Evolutionary conservation across 495 filamentous ascomycete genomes (phyloP).

Genomic region (Clavariopsis aquatica): DNA sequence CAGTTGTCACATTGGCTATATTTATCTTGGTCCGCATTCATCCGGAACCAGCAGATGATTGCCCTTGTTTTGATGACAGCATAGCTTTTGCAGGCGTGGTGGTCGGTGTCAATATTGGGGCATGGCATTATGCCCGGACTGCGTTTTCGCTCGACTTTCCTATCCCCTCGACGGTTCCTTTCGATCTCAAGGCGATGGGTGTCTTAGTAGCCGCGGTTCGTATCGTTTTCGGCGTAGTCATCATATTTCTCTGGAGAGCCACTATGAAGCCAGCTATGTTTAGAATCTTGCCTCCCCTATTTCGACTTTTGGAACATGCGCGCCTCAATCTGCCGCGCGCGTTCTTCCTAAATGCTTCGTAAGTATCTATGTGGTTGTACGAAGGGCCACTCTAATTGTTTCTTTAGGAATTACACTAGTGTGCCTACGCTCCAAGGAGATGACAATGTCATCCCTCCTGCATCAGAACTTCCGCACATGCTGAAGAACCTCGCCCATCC

Average conservation of each 20-base stretch:
- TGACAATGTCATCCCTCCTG: slow-evolving; percentile 81
- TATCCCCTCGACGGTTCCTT: slow-evolving; percentile 64
- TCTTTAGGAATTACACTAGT: slow-evolving; percentile 71
- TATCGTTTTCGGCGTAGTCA: slow-evolving; percentile 73
- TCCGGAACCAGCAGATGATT: slow-evolving; percentile 94
- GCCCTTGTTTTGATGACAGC: slow-evolving; percentile 96
- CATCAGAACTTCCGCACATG: slow-evolving; percentile 78
- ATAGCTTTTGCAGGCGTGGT: slow-evolving; percentile 89
- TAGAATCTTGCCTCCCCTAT: slow-evolving; percentile 76
- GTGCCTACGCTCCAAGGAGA: slow-evolving; percentile 76
- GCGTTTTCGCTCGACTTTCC: slow-evolving; percentile 56
- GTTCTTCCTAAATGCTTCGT: slow-evolving; percentile 86
- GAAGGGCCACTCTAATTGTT: background rate
- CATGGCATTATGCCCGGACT: slow-evolving; percentile 72
- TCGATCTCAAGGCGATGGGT: slow-evolving; percentile 62
- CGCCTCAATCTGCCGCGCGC: slow-evolving; percentile 77
- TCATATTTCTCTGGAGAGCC: slow-evolving; percentile 87
- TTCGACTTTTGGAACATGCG: slow-evolving; percentile 76
- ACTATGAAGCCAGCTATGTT: slow-evolving; percentile 81
- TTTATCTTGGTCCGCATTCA: slow-evolving; percentile 81
- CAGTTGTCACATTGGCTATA: slow-evolving; percentile 63
- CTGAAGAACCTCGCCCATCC: slow-evolving; percentile 79
- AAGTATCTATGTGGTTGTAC: slow-evolving; percentile 42
- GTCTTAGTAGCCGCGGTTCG: slow-evolving; percentile 61
- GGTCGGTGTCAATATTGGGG: slow-evolving; percentile 75